Conservation (phyloP, 495 filamentous ascomycete species). For the Talaromyces thailandensis region DNA sequence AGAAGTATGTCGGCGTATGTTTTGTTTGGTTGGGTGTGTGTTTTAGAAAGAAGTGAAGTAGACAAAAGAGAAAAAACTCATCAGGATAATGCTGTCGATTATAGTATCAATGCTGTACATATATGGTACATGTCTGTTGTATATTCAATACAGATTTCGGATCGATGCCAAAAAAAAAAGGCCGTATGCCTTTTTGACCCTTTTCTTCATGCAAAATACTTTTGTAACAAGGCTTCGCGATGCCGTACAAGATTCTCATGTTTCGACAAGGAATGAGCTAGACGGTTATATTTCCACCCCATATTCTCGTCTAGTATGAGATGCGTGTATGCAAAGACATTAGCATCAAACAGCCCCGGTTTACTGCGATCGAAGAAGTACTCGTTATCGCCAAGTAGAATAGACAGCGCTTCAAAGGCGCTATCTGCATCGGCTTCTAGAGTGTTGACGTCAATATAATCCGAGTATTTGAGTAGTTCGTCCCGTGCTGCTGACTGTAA, state of each 20-base stretch:
- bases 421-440: slow-evolving; percentile 60
- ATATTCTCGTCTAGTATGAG: slow-evolving; percentile 56
- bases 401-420: slow-evolving; percentile 67
- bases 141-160: slow-evolving; percentile 2
- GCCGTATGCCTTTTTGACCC: not conserved
- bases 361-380: slow-evolving; percentile 58
- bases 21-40: slow-evolving; percentile 58
- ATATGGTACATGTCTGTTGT: slow-evolving; percentile 9
- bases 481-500: slow-evolving; percentile 61
- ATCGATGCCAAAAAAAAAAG: slow-evolving; percentile 14
- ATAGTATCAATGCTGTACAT: slow-evolving; percentile 9
- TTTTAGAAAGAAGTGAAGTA: slow-evolving; percentile 32
- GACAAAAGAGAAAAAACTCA: not conserved
- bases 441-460: slow-evolving; percentile 49
- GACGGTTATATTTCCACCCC: slow-evolving; percentile 45
- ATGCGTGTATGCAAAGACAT: slow-evolving; percentile 85
- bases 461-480: slow-evolving; percentile 59
- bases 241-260: slow-evolving; percentile 46
- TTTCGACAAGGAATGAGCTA: slow-evolving; percentile 29
- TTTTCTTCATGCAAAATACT: slow-evolving; percentile 14
- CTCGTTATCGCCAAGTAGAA: slow-evolving; percentile 51
- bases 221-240: slow-evolving; percentile 35
- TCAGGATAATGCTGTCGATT: not conserved
- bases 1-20: slow-evolving; percentile 56
- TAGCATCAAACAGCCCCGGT: slow-evolving; percentile 76